A percentile compares a stretch with the other conserved stretches of the same genome.
Evolutionary conservation across 768 basidiomycete genomes (phyloP).

Genomic region (Calvatia gigantea): DNA sequence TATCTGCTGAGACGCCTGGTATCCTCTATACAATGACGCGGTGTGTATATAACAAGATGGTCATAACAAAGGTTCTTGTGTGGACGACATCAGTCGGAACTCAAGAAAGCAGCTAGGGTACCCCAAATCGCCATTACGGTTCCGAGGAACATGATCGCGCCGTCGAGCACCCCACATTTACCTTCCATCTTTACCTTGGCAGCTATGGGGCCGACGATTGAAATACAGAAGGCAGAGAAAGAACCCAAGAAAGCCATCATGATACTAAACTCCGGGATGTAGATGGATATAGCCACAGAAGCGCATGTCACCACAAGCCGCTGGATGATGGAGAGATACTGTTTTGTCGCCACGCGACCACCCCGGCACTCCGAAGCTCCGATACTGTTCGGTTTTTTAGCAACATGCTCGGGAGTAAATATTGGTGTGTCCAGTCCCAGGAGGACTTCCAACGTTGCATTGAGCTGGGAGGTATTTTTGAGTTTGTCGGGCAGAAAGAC

Average conservation of each 20-base stretch:
- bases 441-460: constrained; percentile 76
- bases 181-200: constrained; percentile 63
- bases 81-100: constrained; percentile 17
- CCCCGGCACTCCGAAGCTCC: constrained; percentile 19
- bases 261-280: constrained; percentile 75
- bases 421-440: constrained; percentile 57
- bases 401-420: constrained; percentile 36
- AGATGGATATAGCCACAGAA: constrained; percentile 67
- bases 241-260: constrained; percentile 90
- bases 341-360: constrained; percentile 32
- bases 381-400: constrained; percentile 30
- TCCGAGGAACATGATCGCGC: constrained; percentile 45
- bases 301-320: constrained; percentile 55
- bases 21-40: too few species aligned
- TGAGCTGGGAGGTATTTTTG: constrained; percentile 48
- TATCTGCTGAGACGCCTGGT: too few species aligned
- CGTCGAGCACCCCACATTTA: constrained; percentile 49
- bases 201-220: constrained; percentile 72
- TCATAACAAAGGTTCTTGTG: not conserved
- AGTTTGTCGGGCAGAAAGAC: not conserved
- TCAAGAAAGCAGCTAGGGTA: constrained; percentile 59
- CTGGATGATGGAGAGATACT: constrained; percentile 44
- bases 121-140: constrained; percentile 75
- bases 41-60: not conserved
- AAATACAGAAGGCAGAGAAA: constrained; percentile 77